Evolutionary conservation across 2,329 filamentous ascomycete genomes (phyloP).

Genomic region (Fusarium fracticaudum): DNA sequence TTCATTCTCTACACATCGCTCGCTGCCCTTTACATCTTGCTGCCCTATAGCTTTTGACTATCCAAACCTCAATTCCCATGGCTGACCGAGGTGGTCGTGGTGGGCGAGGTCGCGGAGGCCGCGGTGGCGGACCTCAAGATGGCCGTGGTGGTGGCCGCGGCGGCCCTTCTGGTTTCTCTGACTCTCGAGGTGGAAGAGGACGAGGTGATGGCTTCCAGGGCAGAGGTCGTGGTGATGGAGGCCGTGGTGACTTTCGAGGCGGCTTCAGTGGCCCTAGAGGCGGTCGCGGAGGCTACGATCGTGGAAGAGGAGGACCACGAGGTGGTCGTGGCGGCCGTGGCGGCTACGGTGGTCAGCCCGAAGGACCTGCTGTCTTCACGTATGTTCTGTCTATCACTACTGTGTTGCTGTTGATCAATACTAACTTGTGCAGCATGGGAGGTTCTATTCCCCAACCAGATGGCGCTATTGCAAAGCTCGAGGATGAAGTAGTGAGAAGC

Average conservation of each 20-base stretch:
- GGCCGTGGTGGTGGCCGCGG: slow-evolving; percentile 27
- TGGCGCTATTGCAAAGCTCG: slow-evolving; percentile 47
- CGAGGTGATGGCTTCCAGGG: slow-evolving; percentile 21
- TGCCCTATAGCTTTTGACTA: neutral
- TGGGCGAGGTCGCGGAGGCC: slow-evolving; percentile 34
- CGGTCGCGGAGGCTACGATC: slow-evolving; percentile 32
- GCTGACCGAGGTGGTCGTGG: slow-evolving; percentile 39
- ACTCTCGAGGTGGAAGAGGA: slow-evolving; percentile 34
- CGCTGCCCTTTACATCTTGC: neutral
- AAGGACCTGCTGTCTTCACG: slow-evolving; percentile 30
- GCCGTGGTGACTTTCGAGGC: slow-evolving; percentile 25
- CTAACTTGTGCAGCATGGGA: slow-evolving; percentile 37
- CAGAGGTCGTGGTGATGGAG: slow-evolving; percentile 7
- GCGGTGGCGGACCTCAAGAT: slow-evolving; percentile 28
- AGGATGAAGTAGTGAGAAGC: slow-evolving; percentile 51
- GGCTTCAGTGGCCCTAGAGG: slow-evolving; percentile 27
- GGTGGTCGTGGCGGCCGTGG: slow-evolving; percentile 29
- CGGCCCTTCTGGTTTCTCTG: slow-evolving; percentile 5
- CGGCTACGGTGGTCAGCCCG: neutral
- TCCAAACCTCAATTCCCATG: slow-evolving; percentile 26
- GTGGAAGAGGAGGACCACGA: slow-evolving; percentile 34
- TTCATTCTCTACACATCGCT: neutral
- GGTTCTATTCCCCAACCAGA: slow-evolving; percentile 38
- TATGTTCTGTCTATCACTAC: slow-evolving; percentile 13
- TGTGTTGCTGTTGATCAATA: neutral